Conservation (phyloP, 2,329 filamentous ascomycete species). For the Diaporthe ilicicola region DNA sequence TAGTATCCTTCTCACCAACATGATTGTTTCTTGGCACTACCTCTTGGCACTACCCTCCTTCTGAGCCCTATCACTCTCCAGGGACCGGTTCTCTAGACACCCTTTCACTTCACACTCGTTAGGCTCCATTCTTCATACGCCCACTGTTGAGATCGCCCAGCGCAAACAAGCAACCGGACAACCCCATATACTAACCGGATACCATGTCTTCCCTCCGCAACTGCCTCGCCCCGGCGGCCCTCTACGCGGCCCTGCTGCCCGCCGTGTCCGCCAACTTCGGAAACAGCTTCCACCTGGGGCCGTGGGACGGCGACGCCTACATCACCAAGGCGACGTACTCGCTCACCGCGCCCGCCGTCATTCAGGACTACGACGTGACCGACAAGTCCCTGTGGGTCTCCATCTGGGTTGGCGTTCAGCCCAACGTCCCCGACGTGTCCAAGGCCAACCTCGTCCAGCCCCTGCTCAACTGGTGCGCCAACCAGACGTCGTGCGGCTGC, state of each 20-base stretch:
- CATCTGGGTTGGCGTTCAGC: constrained; percentile 31
- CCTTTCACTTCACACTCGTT: background rate
- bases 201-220: background rate
- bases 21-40: background rate
- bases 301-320: constrained; percentile 22
- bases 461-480: constrained; percentile 30
- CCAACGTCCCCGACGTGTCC: constrained; percentile 24
- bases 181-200: background rate
- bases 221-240: background rate
- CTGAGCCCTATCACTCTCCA: background rate
- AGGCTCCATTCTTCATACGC: no score
- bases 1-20: background rate
- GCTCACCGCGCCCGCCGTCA: constrained; percentile 10
- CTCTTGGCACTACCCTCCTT: no score
- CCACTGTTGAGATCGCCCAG: background rate
- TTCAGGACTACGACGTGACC: constrained; percentile 13
- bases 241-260: constrained; percentile 3
- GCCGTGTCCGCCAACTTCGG: constrained; percentile 6
- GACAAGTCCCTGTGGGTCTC: constrained; percentile 22
- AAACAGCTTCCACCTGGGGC: constrained; percentile 32
- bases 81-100: background rate
- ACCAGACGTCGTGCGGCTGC: constrained; percentile 25
- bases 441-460: constrained; percentile 32
- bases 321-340: constrained; percentile 33
- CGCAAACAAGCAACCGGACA: background rate